phyloP scores from a whole-genome alignment of 768 basidiomycete genomes.

The Tricholomella constricta region DNA sequence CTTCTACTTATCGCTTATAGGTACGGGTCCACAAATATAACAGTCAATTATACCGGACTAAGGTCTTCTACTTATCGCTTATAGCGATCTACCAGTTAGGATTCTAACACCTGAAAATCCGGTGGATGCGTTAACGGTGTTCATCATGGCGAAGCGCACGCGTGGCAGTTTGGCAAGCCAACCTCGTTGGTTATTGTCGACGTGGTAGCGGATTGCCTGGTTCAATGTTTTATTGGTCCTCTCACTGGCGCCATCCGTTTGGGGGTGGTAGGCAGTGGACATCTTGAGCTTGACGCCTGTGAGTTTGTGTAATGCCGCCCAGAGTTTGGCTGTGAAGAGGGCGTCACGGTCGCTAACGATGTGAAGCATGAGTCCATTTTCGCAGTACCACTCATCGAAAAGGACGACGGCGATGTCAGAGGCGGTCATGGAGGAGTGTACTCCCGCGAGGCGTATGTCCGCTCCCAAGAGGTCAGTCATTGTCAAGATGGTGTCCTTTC shows the following conservation, averaged over 20 bases:
- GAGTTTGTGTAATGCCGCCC: slow-evolving; percentile 28
- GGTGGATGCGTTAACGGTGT: slow-evolving; percentile 30
- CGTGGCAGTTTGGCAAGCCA: slow-evolving; percentile 31
- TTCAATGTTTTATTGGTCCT: slow-evolving; percentile 34
- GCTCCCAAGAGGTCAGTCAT: slow-evolving; percentile 30
- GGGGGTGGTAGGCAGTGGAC: slow-evolving; percentile 39
- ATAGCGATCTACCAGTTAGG: no score
- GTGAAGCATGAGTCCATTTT: slow-evolving; percentile 30
- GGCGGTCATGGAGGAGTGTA: slow-evolving; percentile 10
- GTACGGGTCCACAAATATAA: no score
- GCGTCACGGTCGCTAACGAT: slow-evolving; percentile 36
- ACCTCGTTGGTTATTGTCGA: slow-evolving; percentile 31
- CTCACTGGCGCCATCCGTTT: slow-evolving; percentile 40
- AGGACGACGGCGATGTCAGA: slow-evolving; percentile 21
- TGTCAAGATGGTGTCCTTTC: slow-evolving; percentile 22
- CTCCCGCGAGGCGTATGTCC: slow-evolving; percentile 19
- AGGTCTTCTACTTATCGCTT: no score
- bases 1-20: no score
- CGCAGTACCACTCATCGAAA: slow-evolving; percentile 32
- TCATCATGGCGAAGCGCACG: slow-evolving; percentile 36
- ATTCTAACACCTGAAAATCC: no score
- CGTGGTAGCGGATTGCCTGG: slow-evolving; percentile 29
- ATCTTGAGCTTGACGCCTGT: slow-evolving; percentile 32
- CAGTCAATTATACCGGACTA: no score
- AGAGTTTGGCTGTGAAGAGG: slow-evolving; percentile 27